These are phyloP conservation scores for Lentinus tigrinus DNA, from an alignment of 768 basidiomycete genomes.

Conservation along the genomic window DNA sequence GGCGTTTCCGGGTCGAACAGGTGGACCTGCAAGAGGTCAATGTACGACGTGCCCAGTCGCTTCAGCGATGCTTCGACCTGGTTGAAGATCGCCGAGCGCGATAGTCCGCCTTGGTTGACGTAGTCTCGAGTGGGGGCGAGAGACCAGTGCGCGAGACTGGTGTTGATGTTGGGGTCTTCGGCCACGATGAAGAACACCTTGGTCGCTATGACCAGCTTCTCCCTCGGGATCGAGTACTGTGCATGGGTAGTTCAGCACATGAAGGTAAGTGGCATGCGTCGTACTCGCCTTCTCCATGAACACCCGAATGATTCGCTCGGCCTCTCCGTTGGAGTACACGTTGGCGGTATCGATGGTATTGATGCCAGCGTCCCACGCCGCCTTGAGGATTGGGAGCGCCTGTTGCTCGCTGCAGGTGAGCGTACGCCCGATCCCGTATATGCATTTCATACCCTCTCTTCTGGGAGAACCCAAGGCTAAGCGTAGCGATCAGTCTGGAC, in stretches of 20 bases:
- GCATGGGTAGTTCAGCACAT: background rate
- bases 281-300: conserved; percentile 36
- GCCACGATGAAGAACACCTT: conserved; percentile 23
- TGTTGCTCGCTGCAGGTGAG: background rate
- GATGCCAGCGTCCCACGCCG: conserved; percentile 30
- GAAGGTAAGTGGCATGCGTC: background rate
- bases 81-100: conserved; percentile 39
- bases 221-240: conserved; percentile 25
- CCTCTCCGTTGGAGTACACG: conserved; percentile 37
- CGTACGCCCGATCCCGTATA: no score
- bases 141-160: background rate
- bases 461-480: conserved; percentile 23
- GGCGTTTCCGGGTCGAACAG: conserved; percentile 38
- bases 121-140: conserved; percentile 28
- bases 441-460: conserved; percentile 16
- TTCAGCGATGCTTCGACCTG: conserved; percentile 34
- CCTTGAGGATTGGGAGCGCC: conserved; percentile 25
- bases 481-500: background rate
- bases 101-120: conserved; percentile 47
- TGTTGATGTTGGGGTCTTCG: conserved; percentile 7
- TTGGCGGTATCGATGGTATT: conserved; percentile 31
- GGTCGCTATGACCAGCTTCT: conserved; percentile 26
- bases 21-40: conserved; percentile 47
- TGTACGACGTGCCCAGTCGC: conserved; percentile 36
- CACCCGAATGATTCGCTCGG: conserved; percentile 41